Evolutionary conservation across 352 stramenopile genomes (phyloP), one percentile per base, ranked within the genome.

Genomic region (Phytophthora rubi): DNA sequence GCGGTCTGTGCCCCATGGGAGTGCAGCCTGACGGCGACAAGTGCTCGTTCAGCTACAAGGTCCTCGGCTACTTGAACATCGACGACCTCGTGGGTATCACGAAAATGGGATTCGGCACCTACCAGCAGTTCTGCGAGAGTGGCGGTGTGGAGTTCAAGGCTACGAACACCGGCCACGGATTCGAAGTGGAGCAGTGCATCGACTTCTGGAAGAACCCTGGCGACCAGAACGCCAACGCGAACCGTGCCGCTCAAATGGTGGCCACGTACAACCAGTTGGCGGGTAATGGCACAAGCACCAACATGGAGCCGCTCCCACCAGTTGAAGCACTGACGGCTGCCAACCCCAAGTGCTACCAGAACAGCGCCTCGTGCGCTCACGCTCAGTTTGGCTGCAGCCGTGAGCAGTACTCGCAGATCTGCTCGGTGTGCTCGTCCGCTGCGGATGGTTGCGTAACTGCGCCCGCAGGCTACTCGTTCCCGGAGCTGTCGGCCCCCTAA

Each of bases 41-140:
- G 13, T 89, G 83, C 77, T 82, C 75, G n/a, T 91, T 78, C 55
- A 70, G 53, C n/a, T 91, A 84, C 75, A 73, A 88, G 60, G 82
- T 91, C 26, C 62, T 91, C 28, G 83, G 81, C 8, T 89, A 72
- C 65, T 30, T 89, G 15, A 76, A 80, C 55, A 77, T 91, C 39
- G 82, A 90, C 67, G 79, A 89, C 55, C 53, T 91, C 49, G 83
- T 90, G 2, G 83, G 83, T 30, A 90, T 91, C 60, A 91, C 82
- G 10, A 28, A 56, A 9, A 77, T 89, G 63, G 73, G 56, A 18
- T 85, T 75, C 68, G 65, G 62, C 37, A 77, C 63, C 55, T 85
- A 78, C 55, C 59, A 65, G 21, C 73, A 86, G 53, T 89, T 88
- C 62, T 91, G 83, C 56, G 52, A 81, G 32, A 80, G 47, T 23